phyloP scores from a whole-genome alignment of 805 yeast genomes.

The Metschnikowia noctiluminum region DNA sequence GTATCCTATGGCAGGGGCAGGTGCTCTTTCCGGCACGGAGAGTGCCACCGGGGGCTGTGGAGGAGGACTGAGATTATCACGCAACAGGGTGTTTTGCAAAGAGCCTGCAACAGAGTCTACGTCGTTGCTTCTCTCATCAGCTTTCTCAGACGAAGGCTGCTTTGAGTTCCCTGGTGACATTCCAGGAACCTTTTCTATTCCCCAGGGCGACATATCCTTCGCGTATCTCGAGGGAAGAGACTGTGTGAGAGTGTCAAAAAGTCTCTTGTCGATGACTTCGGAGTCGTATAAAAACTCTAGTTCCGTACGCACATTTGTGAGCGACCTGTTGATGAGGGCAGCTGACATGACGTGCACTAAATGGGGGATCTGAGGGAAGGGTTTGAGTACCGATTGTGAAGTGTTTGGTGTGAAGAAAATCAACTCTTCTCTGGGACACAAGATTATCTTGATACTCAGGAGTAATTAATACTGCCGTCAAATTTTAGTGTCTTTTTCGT shows the following conservation, averaged over 20 bases:
- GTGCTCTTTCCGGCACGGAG: constrained; percentile 15
- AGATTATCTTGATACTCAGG: too few species aligned
- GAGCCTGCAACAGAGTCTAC: constrained; percentile 4
- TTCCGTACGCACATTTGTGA: constrained; percentile 72
- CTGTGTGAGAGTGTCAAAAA: constrained; percentile 47
- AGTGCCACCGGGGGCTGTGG: constrained; percentile 14
- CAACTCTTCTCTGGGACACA: too few species aligned
- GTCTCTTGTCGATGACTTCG: constrained; percentile 58
- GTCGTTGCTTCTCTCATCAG: not conserved
- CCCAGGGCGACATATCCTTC: constrained; percentile 49
- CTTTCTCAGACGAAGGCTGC: constrained; percentile 4
- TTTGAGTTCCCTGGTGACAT: not conserved
- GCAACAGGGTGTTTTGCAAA: constrained; percentile 13
- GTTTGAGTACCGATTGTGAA: too few species aligned
- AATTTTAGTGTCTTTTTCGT: not conserved
- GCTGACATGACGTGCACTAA: constrained; percentile 32
- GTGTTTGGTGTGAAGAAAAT: too few species aligned
- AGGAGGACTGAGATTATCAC: constrained; percentile 18
- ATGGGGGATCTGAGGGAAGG: not conserved
- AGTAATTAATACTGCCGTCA: too few species aligned
- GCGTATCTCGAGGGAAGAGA: constrained; percentile 58
- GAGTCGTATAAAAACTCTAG: constrained; percentile 76
- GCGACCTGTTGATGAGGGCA: constrained; percentile 72
- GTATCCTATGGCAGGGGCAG: constrained; percentile 27
- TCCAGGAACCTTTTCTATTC: constrained; percentile 29